Conservation (phyloP, 768 basidiomycete species). For the Chlorophyllum brunneum region DNA sequence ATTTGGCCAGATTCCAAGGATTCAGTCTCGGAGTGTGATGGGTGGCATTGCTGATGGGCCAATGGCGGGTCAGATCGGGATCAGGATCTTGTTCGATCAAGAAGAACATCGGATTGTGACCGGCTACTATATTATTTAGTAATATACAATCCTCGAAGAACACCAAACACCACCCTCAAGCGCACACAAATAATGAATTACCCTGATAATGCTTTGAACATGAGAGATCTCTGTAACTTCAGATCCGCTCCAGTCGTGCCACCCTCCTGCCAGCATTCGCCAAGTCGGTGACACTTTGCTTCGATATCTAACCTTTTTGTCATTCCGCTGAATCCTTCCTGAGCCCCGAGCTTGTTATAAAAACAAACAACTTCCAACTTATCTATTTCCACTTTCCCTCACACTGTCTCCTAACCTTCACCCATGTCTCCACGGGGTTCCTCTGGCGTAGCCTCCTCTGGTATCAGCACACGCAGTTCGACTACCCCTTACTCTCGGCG, state of each 20-base stretch:
- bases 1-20: slow-evolving; percentile 7
- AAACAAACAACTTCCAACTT: slow-evolving; percentile 25
- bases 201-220: slow-evolving; percentile 19
- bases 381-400: slow-evolving; percentile 20
- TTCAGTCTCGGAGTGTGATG: background rate
- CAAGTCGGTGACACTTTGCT: slow-evolving; percentile 29
- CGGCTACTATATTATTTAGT: slow-evolving; percentile 26
- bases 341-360: slow-evolving; percentile 33
- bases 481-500: slow-evolving; percentile 46
- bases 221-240: slow-evolving; percentile 33
- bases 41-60: background rate
- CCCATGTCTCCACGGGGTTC: slow-evolving; percentile 57
- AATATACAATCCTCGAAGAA: slow-evolving; percentile 29
- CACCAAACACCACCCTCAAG: slow-evolving; percentile 15
- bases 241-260: slow-evolving; percentile 42
- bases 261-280: slow-evolving; percentile 25
- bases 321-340: slow-evolving; percentile 25
- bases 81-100: background rate
- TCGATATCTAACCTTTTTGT: slow-evolving; percentile 28
- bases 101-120: slow-evolving; percentile 10
- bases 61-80: background rate
- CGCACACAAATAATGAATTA: slow-evolving; percentile 19
- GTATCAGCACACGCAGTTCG: slow-evolving; percentile 25
- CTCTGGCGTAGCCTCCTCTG: slow-evolving; percentile 30
- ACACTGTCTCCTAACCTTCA: slow-evolving; percentile 17